Conservation (phyloP, 2,329 filamentous ascomycete genomes). For the Paecilomyces variotii region DNA sequence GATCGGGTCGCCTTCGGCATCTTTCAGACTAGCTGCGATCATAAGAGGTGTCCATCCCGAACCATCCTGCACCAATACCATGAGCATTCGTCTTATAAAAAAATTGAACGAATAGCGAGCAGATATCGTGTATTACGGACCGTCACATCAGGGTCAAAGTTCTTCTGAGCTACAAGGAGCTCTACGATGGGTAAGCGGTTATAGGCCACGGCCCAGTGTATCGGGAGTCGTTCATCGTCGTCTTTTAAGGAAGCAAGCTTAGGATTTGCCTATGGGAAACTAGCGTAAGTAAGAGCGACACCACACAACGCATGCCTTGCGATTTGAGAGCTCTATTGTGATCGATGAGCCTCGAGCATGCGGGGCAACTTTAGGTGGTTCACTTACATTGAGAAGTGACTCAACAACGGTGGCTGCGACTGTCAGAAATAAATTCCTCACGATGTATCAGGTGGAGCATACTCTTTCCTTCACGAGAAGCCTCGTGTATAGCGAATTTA, state of each 20-base stretch:
- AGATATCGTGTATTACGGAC: conserved; percentile 32
- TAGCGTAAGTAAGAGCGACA: not conserved
- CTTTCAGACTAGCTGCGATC: conserved; percentile 41
- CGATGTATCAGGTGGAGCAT: conserved; percentile 20
- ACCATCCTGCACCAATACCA: conserved; percentile 27
- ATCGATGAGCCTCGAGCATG: conserved; percentile 5
- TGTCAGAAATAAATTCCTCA: conserved; percentile 14
- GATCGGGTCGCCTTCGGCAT: conserved; percentile 37
- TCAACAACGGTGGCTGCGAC: conserved; percentile 60
- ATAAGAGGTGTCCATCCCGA: conserved; percentile 45
- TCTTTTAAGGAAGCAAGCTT: conserved; percentile 68
- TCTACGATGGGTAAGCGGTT: conserved; percentile 69
- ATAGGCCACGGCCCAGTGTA: conserved; percentile 90
- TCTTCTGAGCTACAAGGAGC: conserved; percentile 59
- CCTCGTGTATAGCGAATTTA: conserved; percentile 79
- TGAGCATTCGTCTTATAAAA: not conserved
- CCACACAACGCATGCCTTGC: not conserved
- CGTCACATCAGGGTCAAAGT: conserved; percentile 77
- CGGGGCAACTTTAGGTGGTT: conserved; percentile 16
- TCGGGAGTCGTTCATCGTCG: conserved; percentile 77
- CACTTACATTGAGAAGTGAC: conserved; percentile 59
- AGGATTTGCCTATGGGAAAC: conserved; percentile 57
- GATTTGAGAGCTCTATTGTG: conserved; percentile 1
- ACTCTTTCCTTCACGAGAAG: conserved; percentile 79
- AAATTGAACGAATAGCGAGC: not conserved